Evolutionary conservation across 345 rosid species (phyloP).

Genomic region (Cardiospermum halicacabum): DNA sequence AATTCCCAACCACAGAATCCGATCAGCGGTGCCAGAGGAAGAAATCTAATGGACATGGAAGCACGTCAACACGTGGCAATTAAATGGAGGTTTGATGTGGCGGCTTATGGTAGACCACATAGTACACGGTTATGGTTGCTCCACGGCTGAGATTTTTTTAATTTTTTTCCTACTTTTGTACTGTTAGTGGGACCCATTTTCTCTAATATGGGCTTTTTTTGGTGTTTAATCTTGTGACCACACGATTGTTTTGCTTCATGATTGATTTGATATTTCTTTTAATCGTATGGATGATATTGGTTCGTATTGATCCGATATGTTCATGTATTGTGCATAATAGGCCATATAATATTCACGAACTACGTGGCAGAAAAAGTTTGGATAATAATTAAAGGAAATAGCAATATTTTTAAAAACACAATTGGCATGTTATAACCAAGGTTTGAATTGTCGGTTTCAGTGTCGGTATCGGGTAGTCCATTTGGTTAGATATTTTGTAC

Average conservation of each 20-base stretch:
- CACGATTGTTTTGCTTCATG: not conserved
- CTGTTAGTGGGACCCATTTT: not conserved
- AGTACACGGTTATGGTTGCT: slow-evolving; percentile 4
- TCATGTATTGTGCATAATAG: too few relatives aligned
- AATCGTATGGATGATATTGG: too few relatives aligned
- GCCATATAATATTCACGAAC: too few relatives aligned
- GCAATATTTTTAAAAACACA: too few relatives aligned
- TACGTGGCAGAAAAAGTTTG: too few relatives aligned
- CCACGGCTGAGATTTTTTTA: not conserved
- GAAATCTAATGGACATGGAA: not conserved
- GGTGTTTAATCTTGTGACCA: not conserved
- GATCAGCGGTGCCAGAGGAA: not conserved
- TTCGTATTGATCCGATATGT: too few relatives aligned
- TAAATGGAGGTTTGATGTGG: not conserved
- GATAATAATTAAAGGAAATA: too few relatives aligned
- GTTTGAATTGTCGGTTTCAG: too few relatives aligned
- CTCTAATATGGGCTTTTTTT: not conserved
- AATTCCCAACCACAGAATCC: slow-evolving; percentile 9
- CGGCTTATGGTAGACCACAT: slow-evolving; percentile 9
- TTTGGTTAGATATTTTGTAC: too few relatives aligned
- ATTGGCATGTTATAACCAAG: too few relatives aligned
- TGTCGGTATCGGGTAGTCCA: too few relatives aligned
- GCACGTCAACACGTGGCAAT: not conserved
- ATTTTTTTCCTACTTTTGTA: not conserved
- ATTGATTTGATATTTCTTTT: too few relatives aligned